Percentiles rank a stretch among this genome's conserved stretches.
Conservation (phyloP, 2,329 filamentous ascomycete species). For the Penicillium sclerotiorum region DNA sequence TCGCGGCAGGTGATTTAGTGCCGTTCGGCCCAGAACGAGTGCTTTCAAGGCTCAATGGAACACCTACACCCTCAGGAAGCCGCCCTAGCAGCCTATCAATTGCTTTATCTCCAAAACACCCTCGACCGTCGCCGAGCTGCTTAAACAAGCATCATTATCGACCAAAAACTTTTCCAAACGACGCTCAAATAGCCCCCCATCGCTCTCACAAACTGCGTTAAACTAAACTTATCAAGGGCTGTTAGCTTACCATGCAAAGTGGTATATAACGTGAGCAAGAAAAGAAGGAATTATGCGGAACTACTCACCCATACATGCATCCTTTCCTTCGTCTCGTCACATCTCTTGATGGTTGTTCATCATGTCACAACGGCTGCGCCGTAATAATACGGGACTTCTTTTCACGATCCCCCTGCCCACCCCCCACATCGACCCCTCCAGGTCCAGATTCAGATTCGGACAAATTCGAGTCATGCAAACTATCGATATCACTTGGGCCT, state of each 20-base stretch:
- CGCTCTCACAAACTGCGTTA: background rate
- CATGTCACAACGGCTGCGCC: no score
- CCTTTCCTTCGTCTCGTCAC: no score
- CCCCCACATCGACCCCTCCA: no score
- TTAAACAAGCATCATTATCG: background rate
- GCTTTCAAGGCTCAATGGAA: background rate
- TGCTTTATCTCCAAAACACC: background rate
- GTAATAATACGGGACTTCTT: no score
- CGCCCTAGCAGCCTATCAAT: no score
- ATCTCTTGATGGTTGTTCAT: no score
- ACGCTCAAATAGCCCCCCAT: no score
- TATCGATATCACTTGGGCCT: no score
- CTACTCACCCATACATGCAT: no score
- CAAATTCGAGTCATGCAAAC: no score
- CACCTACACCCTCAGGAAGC: background rate
- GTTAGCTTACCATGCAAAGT: background rate
- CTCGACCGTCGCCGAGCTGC: background rate
- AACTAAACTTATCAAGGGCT: conserved; percentile 1
- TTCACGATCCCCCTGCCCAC: no score
- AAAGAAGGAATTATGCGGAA: background rate
- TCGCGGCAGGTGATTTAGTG: background rate
- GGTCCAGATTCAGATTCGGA: no score
- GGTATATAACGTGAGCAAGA: background rate
- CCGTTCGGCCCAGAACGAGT: background rate
- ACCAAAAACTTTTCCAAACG: background rate